These are phyloP conservation scores for Cercospora citrullina DNA, from an alignment of 2,329 filamentous ascomycete species.

Conservation along the genomic window DNA sequence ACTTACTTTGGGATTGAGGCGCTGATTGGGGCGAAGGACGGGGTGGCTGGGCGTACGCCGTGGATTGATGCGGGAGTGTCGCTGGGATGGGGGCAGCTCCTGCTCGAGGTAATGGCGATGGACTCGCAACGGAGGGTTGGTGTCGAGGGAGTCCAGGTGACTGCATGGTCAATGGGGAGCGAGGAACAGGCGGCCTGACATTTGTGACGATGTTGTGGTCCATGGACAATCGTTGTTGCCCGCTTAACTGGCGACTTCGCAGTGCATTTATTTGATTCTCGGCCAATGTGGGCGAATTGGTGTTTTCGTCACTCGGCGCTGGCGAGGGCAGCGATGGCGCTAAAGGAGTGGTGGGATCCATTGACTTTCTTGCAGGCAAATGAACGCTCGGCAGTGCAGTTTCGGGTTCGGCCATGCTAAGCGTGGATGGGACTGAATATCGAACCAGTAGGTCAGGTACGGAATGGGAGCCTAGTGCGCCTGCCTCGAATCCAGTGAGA, in stretches of 20 bases:
- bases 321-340: constrained; percentile 56
- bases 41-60: neutral
- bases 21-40: neutral
- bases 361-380: constrained; percentile 14
- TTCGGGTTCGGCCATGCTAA: neutral
- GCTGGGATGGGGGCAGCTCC: neutral
- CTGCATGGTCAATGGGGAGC: neutral
- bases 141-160: neutral
- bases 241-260: neutral
- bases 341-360: neutral
- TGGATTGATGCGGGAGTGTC: neutral
- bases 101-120: neutral
- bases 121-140: neutral
- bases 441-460: neutral
- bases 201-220: neutral
- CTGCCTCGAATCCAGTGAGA: neutral
- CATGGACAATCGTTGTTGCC: neutral
- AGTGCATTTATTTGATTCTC: constrained; percentile 13
- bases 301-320: constrained; percentile 60
- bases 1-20: neutral
- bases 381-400: neutral
- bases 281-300: constrained; percentile 25
- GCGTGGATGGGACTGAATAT: neutral
- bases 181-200: neutral
- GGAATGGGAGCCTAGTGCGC: neutral